A percentile compares a stretch with the other conserved stretches of the same genome.
Conservation (phyloP, 805 yeast genomes). For the Saccharomycopsis sp. region DNA sequence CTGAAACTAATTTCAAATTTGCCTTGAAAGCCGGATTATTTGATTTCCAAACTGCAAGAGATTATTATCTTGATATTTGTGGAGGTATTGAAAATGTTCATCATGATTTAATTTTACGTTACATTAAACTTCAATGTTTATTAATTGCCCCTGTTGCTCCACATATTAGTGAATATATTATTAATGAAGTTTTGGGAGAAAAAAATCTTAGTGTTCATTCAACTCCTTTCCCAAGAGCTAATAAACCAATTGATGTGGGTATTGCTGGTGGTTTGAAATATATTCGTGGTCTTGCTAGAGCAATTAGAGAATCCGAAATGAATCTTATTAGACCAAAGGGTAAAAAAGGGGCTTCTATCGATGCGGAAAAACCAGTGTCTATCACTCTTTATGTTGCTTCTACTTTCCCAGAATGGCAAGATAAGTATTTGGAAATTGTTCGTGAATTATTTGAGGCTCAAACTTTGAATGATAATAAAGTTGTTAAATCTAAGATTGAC, state of each 20-base stretch:
- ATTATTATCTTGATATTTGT: slow-evolving; percentile 80
- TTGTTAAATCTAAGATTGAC: slow-evolving; percentile 49
- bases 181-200: slow-evolving; percentile 70
- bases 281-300: slow-evolving; percentile 66
- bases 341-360: slow-evolving; percentile 69
- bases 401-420: slow-evolving; percentile 92
- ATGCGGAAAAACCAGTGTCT: slow-evolving; percentile 59
- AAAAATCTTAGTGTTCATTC: slow-evolving; percentile 57
- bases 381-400: slow-evolving; percentile 65
- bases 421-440: slow-evolving; percentile 68
- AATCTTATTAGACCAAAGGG: slow-evolving; percentile 69
- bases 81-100: slow-evolving; percentile 53
- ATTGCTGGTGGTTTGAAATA: slow-evolving; percentile 64
- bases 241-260: slow-evolving; percentile 51
- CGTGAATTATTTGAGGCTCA: slow-evolving; percentile 62
- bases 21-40: slow-evolving; percentile 88
- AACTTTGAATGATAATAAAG: slow-evolving; percentile 52
- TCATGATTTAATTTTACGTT: slow-evolving; percentile 66
- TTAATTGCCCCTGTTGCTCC: slow-evolving; percentile 90
- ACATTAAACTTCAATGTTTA: slow-evolving; percentile 79
- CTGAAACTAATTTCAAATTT: slow-evolving; percentile 66
- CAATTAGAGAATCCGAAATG: slow-evolving; percentile 91
- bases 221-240: slow-evolving; percentile 73
- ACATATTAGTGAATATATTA: slow-evolving; percentile 85
- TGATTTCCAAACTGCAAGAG: slow-evolving; percentile 92